Evolutionary conservation across 1,284 basidiomycete genomes (phyloP).

Genomic region (Pyrrhoderma lamaoense): DNA sequence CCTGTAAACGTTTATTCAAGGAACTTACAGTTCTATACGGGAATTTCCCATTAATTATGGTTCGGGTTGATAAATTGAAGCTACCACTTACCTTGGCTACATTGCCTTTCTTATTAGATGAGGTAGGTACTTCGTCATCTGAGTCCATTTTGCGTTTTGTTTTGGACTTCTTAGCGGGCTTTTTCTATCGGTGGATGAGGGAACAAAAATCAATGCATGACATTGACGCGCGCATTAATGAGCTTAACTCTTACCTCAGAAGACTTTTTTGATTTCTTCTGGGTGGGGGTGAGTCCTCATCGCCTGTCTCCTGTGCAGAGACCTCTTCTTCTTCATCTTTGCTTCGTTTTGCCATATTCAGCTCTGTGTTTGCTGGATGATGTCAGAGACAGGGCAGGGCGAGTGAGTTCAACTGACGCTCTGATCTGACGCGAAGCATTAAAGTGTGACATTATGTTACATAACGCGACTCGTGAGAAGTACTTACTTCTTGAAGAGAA

Average conservation of each 20-base stretch:
- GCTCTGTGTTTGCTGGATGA: too few relatives aligned
- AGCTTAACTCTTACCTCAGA: slow-evolving; percentile 1
- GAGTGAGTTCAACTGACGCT: too few relatives aligned
- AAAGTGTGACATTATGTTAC: too few relatives aligned
- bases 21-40: slow-evolving; percentile 4
- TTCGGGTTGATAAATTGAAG: not conserved
- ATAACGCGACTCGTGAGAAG: too few relatives aligned
- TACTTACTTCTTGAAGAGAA: too few relatives aligned
- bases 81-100: slow-evolving; percentile 7
- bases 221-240: slow-evolving; percentile 4
- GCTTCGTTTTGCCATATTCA: too few relatives aligned
- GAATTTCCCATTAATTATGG: too few relatives aligned
- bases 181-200: slow-evolving; percentile 11
- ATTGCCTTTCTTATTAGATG: slow-evolving; percentile 17
- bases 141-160: slow-evolving; percentile 18
- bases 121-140: slow-evolving; percentile 2
- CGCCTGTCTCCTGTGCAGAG: not conserved
- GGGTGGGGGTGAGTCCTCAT: slow-evolving; percentile 3
- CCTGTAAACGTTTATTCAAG: not conserved
- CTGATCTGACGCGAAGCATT: too few relatives aligned
- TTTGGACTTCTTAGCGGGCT: slow-evolving; percentile 24
- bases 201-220: too few relatives aligned
- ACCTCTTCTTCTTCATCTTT: not conserved
- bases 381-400: too few relatives aligned
- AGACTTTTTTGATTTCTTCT: slow-evolving; percentile 13